These are phyloP conservation scores for Leccinum pachyderme DNA, from an alignment of 1,284 basidiomycete species.

Conservation along the genomic window DNA sequence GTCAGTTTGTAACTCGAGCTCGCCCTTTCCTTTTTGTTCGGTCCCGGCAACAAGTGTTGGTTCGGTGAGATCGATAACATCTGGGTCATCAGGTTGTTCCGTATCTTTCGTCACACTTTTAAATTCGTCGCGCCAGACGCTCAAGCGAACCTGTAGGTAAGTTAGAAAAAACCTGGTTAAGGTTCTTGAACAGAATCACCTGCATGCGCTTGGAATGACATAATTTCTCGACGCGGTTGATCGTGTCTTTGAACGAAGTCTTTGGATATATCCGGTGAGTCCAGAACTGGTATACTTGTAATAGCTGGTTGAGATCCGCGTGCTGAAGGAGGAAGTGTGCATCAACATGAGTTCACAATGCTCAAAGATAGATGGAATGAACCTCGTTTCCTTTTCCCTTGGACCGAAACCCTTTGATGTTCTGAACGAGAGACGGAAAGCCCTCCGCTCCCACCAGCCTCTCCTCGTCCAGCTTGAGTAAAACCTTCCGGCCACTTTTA, in stretches of 20 bases:
- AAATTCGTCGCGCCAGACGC: conserved; percentile 74
- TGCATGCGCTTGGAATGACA: conserved; percentile 83
- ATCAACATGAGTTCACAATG: conserved; percentile 1
- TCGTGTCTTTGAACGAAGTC: conserved; percentile 80
- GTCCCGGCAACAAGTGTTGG: conserved; percentile 20
- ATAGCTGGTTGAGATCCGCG: conserved; percentile 72
- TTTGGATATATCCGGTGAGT: conserved; percentile 88
- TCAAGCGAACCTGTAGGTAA: conserved; percentile 55
- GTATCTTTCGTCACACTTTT: conserved; percentile 48
- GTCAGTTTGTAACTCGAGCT: conserved; percentile 21
- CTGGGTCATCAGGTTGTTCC: conserved; percentile 31
- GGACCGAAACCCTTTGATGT: conserved; percentile 71
- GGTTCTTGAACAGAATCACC: conserved; percentile 43
- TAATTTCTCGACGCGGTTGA: conserved; percentile 78
- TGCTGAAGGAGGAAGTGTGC: conserved; percentile 42
- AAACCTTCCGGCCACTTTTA: conserved; percentile 49
- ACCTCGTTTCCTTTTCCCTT: conserved; percentile 92
- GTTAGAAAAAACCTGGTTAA: conserved; percentile 9
- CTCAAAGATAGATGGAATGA: conserved; percentile 19
- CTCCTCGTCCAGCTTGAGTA: conserved; percentile 69
- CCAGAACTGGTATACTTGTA: conserved; percentile 90
- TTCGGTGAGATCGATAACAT: conserved; percentile 33
- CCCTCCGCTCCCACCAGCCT: conserved; percentile 70
- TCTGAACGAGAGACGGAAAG: conserved; percentile 72
- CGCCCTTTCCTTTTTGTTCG: conserved; percentile 20